Evolutionary conservation across 75 land plant species (phyloP).

Genomic region (Pseudotsuga menziesii): DNA sequence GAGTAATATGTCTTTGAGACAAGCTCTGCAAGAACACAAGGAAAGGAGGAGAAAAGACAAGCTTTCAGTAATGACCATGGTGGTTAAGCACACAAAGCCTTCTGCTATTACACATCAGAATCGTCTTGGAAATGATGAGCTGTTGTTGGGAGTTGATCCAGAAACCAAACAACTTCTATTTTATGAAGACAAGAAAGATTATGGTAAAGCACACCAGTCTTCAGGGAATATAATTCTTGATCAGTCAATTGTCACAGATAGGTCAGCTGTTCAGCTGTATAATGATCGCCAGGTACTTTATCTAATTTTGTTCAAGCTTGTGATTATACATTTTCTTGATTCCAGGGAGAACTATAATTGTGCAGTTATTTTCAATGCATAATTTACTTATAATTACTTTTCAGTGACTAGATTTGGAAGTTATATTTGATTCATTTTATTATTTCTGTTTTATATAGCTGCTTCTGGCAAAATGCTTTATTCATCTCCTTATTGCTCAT

Average conservation of each 20-base stretch:
- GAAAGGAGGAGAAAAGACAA: slow-evolving; percentile 85
- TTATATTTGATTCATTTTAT: slow-evolving; percentile 1
- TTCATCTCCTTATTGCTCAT: background rate
- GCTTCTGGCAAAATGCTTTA: background rate
- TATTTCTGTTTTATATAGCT: background rate
- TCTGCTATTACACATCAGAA: slow-evolving; percentile 67
- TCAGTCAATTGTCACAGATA: slow-evolving; percentile 44
- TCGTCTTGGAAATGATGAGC: slow-evolving; percentile 90
- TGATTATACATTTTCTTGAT: background rate
- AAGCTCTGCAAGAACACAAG: slow-evolving; percentile 80
- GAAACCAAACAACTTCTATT: slow-evolving; percentile 73
- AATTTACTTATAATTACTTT: background rate
- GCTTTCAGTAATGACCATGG: slow-evolving; percentile 95
- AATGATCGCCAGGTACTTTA: slow-evolving; percentile 66
- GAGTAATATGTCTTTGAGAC: slow-evolving; percentile 80
- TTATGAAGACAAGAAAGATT: slow-evolving; percentile 57
- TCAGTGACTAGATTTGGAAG: background rate
- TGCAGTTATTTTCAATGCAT: background rate
- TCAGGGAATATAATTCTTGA: slow-evolving; percentile 56
- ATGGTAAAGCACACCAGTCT: slow-evolving; percentile 17
- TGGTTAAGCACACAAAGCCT: slow-evolving; percentile 69
- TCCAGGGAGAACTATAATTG: background rate
- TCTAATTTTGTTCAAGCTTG: background rate
- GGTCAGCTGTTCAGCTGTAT: slow-evolving; percentile 48
- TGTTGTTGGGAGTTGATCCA: slow-evolving; percentile 79